Percentiles rank a stretch among this genome's conserved stretches.
phyloP scores from a whole-genome alignment of 306 rosid species.

The Boehmeria nivea region DNA sequence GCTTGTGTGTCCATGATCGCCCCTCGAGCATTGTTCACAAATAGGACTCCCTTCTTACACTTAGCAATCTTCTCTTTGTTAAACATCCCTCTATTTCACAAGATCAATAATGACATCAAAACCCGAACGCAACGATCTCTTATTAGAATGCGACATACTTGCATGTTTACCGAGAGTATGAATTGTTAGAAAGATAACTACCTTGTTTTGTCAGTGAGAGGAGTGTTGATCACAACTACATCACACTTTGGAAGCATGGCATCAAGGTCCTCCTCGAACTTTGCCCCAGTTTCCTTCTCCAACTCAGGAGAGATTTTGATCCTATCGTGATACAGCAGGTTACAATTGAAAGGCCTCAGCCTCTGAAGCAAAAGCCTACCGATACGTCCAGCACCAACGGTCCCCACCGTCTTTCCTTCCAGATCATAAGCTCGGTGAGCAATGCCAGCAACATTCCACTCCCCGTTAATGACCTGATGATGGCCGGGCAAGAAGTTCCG shows the following conservation, averaged over 20 bases:
- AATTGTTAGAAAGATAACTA: slow-evolving; percentile 13
- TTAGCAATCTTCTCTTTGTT: slow-evolving; percentile 68
- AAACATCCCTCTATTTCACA: slow-evolving; percentile 65
- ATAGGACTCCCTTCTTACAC: slow-evolving; percentile 82
- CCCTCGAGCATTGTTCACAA: slow-evolving; percentile 90
- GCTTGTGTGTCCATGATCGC: slow-evolving; percentile 93
- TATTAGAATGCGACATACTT: background rate
- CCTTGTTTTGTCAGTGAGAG: slow-evolving; percentile 91
- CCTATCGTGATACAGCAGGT: slow-evolving; percentile 85
- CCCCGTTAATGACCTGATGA: slow-evolving; percentile 66
- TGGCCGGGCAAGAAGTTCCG: slow-evolving; percentile 85
- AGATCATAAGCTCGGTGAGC: slow-evolving; percentile 86
- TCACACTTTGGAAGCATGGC: slow-evolving; percentile 97
- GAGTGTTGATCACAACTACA: slow-evolving; percentile 76
- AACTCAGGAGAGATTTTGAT: slow-evolving; percentile 59
- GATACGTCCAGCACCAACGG: slow-evolving; percentile 84
- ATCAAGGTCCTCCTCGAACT: slow-evolving; percentile 88
- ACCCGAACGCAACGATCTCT: background rate
- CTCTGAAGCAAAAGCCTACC: slow-evolving; percentile 86
- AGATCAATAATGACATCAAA: background rate
- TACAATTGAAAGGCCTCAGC: slow-evolving; percentile 83
- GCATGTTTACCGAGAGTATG: too few species aligned
- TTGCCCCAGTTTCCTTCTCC: slow-evolving; percentile 74
- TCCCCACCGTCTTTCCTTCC: slow-evolving; percentile 90
- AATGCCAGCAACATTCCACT: slow-evolving; percentile 96